A percentile compares a stretch with the other conserved stretches of the same genome.
These are phyloP conservation scores for Zygoascus meyerae DNA, from an alignment of 1,139 yeast genomes.

Conservation along the genomic window DNA sequence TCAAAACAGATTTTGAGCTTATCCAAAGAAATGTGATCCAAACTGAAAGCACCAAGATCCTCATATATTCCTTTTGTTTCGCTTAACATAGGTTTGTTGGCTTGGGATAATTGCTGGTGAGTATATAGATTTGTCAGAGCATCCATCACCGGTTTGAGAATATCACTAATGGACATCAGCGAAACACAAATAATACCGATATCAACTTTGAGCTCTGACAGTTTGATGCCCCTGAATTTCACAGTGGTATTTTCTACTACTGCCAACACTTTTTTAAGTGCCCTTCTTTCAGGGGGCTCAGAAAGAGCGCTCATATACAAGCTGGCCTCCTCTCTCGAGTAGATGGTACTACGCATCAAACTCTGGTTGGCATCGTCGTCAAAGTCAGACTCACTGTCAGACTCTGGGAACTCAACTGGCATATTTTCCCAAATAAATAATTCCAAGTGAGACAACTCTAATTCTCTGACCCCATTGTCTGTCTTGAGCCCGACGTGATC, in stretches of 20 bases:
- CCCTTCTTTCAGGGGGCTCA: constrained; percentile 10
- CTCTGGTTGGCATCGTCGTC: constrained; percentile 33
- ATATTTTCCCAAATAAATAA: constrained; percentile 8
- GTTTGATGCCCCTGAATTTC: constrained; percentile 18
- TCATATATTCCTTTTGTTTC: not conserved
- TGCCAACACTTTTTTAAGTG: constrained; percentile 6
- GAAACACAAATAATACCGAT: constrained; percentile 46
- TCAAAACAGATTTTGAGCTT: not conserved
- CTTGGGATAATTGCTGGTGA: not conserved
- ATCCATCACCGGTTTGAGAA: constrained; percentile 27
- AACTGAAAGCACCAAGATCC: not conserved
- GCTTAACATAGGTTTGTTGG: not conserved
- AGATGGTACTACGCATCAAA: constrained; percentile 56
- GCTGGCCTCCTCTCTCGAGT: constrained; percentile 61
- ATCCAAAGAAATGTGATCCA: not conserved
- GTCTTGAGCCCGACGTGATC: constrained; percentile 38
- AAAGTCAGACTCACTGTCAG: constrained; percentile 14
- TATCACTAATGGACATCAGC: constrained; percentile 34
- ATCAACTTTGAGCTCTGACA: constrained; percentile 40
- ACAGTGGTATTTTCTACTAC: not conserved
- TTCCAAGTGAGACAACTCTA: constrained; percentile 36
- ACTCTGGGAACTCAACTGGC: not conserved
- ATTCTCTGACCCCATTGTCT: constrained; percentile 44
- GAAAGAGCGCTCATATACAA: constrained; percentile 70
- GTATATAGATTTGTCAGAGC: constrained; percentile 17